Conservation (phyloP, 208 protist species). For the Histomonas meleagridis region DNA sequence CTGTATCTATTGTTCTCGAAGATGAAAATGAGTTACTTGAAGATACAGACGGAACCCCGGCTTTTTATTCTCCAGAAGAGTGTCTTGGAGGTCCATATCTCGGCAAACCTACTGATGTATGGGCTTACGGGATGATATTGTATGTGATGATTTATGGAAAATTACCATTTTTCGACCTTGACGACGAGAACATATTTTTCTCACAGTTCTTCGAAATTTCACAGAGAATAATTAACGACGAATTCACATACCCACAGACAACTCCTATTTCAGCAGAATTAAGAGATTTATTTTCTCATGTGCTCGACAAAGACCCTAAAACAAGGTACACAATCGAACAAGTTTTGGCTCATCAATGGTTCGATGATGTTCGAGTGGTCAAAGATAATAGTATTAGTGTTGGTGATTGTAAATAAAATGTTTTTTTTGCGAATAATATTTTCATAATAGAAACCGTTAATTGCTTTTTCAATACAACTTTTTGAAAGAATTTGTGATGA, state of each 20-base stretch:
- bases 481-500: no score
- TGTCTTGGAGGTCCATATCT: background rate
- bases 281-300: background rate
- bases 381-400: no score
- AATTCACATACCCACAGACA: background rate
- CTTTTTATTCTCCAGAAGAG: background rate
- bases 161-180: background rate
- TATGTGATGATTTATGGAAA: conserved; percentile 7
- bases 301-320: background rate
- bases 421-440: no score
- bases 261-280: background rate
- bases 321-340: background rate
- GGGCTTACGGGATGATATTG: background rate
- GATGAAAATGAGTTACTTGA: background rate
- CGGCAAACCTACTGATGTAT: background rate
- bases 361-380: no score
- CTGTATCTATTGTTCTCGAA: background rate
- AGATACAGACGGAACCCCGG: background rate
- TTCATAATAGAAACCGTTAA: no score
- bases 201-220: background rate
- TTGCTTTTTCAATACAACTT: no score
- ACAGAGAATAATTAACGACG: background rate
- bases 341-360: background rate
- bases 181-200: background rate
- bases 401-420: no score